Evolutionary conservation across 768 basidiomycete species (phyloP).

Genomic region (Galerina sulciceps): DNA sequence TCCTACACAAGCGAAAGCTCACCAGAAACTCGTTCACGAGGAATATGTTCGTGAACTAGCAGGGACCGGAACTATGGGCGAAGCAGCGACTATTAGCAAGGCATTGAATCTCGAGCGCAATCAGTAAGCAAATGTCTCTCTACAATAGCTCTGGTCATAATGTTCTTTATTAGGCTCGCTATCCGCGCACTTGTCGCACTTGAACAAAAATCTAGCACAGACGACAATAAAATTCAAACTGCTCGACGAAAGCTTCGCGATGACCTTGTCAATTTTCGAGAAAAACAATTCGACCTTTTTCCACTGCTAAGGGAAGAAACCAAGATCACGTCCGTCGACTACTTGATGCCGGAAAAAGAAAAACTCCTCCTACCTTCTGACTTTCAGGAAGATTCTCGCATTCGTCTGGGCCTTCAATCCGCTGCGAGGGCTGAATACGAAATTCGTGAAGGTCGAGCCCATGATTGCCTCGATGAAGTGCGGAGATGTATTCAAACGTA

Average conservation of each 20-base stretch:
- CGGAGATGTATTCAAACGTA: slow-evolving; percentile 24
- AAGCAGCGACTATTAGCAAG: slow-evolving; percentile 18
- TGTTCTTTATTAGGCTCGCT: too few species aligned
- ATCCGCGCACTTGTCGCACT: too few species aligned
- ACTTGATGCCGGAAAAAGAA: slow-evolving; percentile 11
- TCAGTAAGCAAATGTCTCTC: too few species aligned
- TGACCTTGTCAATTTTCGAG: too few species aligned
- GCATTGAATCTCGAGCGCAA: slow-evolving; percentile 17
- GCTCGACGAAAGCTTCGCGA: too few species aligned
- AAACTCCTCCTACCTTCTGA: slow-evolving; percentile 22
- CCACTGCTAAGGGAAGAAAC: too few species aligned
- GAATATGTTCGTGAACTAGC: slow-evolving; percentile 1
- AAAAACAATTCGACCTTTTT: too few species aligned
- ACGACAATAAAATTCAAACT: too few species aligned
- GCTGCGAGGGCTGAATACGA: slow-evolving; percentile 18
- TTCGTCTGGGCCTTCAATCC: slow-evolving; percentile 2
- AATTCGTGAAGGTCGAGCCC: slow-evolving; percentile 30
- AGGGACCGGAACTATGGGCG: neutral
- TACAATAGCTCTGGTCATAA: too few species aligned
- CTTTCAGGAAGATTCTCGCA: slow-evolving; percentile 5
- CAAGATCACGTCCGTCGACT: too few species aligned
- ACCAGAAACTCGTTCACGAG: slow-evolving; percentile 2
- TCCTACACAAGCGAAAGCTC: neutral
- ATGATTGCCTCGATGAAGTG: slow-evolving; percentile 27
- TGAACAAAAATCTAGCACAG: too few species aligned